phyloP scores from a whole-genome alignment of 345 rosid genomes.

The Reutealis trisperma region DNA sequence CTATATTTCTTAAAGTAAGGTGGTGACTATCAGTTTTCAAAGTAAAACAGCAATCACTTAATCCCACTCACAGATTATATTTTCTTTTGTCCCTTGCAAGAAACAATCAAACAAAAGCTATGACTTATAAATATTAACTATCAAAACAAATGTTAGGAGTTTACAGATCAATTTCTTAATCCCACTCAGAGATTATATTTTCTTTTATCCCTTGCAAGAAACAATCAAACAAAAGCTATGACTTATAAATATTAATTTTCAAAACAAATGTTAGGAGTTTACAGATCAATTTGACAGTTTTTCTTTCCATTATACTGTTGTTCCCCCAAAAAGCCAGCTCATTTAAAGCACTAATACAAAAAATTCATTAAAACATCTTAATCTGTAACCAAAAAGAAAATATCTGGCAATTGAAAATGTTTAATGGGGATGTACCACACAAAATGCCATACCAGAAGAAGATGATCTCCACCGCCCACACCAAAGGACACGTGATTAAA shows the following conservation, averaged over 20 bases:
- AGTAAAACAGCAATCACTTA: not conserved
- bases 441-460: not conserved
- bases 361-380: not conserved
- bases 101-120: not conserved
- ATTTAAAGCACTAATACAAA: not conserved
- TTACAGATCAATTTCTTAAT: not conserved
- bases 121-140: not conserved
- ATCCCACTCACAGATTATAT: not conserved
- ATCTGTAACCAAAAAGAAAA: not conserved
- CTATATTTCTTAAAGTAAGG: not conserved
- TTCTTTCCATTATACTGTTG: not conserved
- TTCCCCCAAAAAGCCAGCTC: not conserved
- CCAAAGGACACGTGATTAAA: not conserved
- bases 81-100: not conserved
- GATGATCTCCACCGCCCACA: not conserved
- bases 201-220: not conserved
- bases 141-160: not conserved
- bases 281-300: not conserved
- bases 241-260: not conserved
- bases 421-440: not conserved
- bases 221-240: not conserved
- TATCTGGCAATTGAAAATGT: not conserved
- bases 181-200: not conserved
- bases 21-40: not conserved
- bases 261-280: not conserved